Percentiles rank a stretch among this genome's conserved stretches.
These are phyloP conservation scores for Umbelopsis sp. DNA, from an alignment of 371 early-diverging fungal species.

Conservation along the genomic window DNA sequence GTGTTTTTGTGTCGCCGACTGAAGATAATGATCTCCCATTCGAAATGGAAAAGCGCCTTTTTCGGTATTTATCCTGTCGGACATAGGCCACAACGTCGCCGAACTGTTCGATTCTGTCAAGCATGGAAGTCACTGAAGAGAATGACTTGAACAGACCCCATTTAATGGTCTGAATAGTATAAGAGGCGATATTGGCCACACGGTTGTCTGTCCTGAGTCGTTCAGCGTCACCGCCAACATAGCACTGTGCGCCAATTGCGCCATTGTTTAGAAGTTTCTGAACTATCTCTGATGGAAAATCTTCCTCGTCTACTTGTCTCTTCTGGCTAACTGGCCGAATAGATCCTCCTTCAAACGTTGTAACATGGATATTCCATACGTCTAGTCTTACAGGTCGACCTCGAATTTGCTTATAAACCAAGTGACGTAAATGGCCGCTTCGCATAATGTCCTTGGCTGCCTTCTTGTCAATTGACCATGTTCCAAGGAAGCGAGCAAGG, in stretches of 20 bases:
- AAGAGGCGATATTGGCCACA: slow-evolving; percentile 19
- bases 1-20: not conserved
- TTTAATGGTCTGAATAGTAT: slow-evolving; percentile 18
- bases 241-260: slow-evolving; percentile 20
- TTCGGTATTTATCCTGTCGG: not conserved
- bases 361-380: slow-evolving; percentile 16
- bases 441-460: slow-evolving; percentile 18
- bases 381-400: slow-evolving; percentile 13
- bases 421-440: slow-evolving; percentile 14
- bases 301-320: not conserved
- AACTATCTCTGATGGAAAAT: not conserved
- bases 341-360: not conserved
- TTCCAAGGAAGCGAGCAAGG: slow-evolving; percentile 20
- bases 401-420: slow-evolving; percentile 17
- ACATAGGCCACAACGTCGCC: not conserved
- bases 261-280: slow-evolving; percentile 16
- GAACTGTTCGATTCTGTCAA: slow-evolving; percentile 17
- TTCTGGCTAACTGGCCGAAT: not conserved
- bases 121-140: slow-evolving; percentile 1
- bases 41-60: not conserved
- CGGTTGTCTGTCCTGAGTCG: slow-evolving; percentile 10
- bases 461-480: slow-evolving; percentile 22
- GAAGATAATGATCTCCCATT: not conserved
- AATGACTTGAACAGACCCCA: slow-evolving; percentile 18
- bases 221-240: slow-evolving; percentile 21